phyloP scores from a whole-genome alignment of 805 yeast genomes.

The Kazachstania kunashirensis region DNA sequence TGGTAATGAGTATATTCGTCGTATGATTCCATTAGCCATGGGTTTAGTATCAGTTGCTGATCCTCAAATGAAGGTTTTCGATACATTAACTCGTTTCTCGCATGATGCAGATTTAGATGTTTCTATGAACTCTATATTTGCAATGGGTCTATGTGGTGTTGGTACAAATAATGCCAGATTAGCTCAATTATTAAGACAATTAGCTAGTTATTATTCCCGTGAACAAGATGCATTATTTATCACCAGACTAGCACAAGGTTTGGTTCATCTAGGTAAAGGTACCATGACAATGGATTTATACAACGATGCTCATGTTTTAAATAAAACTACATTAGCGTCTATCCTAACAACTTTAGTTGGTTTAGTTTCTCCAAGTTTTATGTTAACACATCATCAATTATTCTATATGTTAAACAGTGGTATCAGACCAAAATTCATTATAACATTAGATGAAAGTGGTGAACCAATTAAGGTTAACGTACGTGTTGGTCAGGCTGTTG shows the following conservation, averaged over 20 bases:
- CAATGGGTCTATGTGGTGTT: conserved; percentile 97
- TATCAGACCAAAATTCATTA: conserved; percentile 82
- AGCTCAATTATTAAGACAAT: conserved; percentile 89
- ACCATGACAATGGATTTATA: conserved; percentile 83
- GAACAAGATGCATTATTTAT: conserved; percentile 85
- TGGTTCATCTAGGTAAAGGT: conserved; percentile 93
- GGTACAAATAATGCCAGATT: conserved; percentile 98
- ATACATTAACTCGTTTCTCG: conserved; percentile 88
- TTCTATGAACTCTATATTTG: conserved; percentile 86
- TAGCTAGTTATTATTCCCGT: conserved; percentile 85
- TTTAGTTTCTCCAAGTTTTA: conserved; percentile 76
- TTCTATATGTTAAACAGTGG: conserved; percentile 82
- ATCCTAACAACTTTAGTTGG: conserved; percentile 76
- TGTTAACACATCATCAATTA: conserved; percentile 72
- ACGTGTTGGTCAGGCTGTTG: conserved; percentile 98
- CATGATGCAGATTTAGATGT: conserved; percentile 93
- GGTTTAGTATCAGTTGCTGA: conserved; percentile 87
- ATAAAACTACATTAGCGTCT: conserved; percentile 85
- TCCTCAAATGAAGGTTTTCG: conserved; percentile 95
- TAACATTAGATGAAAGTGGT: conserved; percentile 85
- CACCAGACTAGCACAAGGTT: conserved; percentile 91
- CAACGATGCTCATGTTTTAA: conserved; percentile 77
- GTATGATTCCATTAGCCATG: conserved; percentile 98
- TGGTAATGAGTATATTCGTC: conserved; percentile 81
- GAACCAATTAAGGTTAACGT: conserved; percentile 92